phyloP scores from a whole-genome alignment of 371 early-diverging fungal species.

The Capillidium heterosporum region DNA sequence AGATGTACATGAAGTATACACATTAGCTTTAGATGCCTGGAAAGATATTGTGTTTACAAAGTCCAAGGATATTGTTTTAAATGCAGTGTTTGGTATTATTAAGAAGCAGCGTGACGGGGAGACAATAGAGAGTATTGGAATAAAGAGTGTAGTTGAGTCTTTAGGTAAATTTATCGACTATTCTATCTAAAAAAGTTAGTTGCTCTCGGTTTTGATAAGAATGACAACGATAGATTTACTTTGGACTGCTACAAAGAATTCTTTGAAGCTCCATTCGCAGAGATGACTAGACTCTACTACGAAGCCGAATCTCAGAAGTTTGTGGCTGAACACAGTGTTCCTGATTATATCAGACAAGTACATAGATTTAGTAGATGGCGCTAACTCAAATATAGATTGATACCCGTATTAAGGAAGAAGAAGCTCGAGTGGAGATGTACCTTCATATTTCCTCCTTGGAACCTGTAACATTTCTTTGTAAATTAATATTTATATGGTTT shows the following conservation, averaged over 20 bases:
- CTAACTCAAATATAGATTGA: constrained; percentile 32
- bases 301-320: constrained; percentile 67
- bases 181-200: not conserved
- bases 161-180: constrained; percentile 30
- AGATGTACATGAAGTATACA: constrained; percentile 83
- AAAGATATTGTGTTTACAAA: constrained; percentile 64
- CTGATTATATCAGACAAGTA: constrained; percentile 85
- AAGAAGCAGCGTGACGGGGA: constrained; percentile 78
- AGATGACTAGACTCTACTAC: constrained; percentile 68
- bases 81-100: constrained; percentile 64
- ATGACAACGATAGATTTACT: not conserved
- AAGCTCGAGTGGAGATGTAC: constrained; percentile 67
- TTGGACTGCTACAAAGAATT: constrained; percentile 36
- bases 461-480: constrained; percentile 19
- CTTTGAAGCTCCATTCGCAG: constrained; percentile 67
- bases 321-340: constrained; percentile 64
- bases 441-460: constrained; percentile 63
- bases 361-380: not conserved
- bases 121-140: constrained; percentile 62
- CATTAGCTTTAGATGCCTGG: constrained; percentile 56
- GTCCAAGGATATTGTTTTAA: constrained; percentile 57
- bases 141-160: constrained; percentile 78
- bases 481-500: not conserved
- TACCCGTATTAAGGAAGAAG: constrained; percentile 69
- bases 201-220: not conserved